These are phyloP conservation scores for Taphrina betulina DNA, from an alignment of 1,139 yeast genomes.

Conservation along the genomic window DNA sequence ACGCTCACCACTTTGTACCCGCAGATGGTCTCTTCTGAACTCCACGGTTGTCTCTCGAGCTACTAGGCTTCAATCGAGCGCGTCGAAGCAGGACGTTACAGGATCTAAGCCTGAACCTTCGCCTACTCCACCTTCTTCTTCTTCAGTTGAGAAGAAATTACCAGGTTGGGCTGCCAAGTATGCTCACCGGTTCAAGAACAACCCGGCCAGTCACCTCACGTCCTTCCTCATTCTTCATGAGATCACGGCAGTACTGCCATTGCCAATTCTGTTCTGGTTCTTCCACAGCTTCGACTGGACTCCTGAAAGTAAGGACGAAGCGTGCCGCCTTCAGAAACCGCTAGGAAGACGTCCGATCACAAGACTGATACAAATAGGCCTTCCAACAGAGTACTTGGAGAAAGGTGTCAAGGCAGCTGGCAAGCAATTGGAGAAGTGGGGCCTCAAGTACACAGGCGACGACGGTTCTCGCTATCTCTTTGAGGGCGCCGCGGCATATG, in stretches of 20 bases:
- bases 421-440: conserved; percentile 29
- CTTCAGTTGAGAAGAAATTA: background rate
- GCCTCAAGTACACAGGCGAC: conserved; percentile 13
- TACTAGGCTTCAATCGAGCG: too few species aligned
- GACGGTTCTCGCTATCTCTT: conserved; percentile 29
- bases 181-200: conserved; percentile 19
- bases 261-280: conserved; percentile 30
- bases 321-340: background rate
- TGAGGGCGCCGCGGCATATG: conserved; percentile 32
- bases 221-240: conserved; percentile 30
- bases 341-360: too few species aligned
- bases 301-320: conserved; percentile 6
- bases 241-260: conserved; percentile 27
- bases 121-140: too few species aligned
- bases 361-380: conserved; percentile 1
- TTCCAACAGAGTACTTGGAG: conserved; percentile 24
- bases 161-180: conserved; percentile 25
- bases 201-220: conserved; percentile 26
- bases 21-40: too few species aligned
- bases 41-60: too few species aligned
- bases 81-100: too few species aligned
- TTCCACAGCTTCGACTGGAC: conserved; percentile 33
- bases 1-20: too few species aligned
- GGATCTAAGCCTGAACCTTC: too few species aligned
- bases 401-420: conserved; percentile 26